Conservation (phyloP, 768 basidiomycete species). For the Rhizopogon vesiculosus region DNA sequence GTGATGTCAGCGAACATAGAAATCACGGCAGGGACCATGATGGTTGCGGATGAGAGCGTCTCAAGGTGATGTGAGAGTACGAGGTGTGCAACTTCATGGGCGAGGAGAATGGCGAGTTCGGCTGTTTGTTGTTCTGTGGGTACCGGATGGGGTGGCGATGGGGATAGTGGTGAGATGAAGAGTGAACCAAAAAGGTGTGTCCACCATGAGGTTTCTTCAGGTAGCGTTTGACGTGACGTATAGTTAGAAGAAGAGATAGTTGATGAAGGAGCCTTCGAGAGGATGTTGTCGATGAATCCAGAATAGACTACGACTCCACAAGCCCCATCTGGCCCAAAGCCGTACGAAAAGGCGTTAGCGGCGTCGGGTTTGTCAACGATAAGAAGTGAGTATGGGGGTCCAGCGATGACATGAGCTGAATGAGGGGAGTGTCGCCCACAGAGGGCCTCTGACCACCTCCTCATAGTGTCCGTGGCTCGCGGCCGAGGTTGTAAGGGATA, state of each 20-base stretch:
- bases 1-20: slow-evolving; percentile 74
- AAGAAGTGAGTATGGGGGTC: slow-evolving; percentile 87
- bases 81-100: slow-evolving; percentile 93
- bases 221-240: slow-evolving; percentile 8
- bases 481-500: slow-evolving; percentile 84
- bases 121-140: slow-evolving; percentile 82
- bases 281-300: slow-evolving; percentile 86
- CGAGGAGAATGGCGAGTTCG: slow-evolving; percentile 84
- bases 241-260: slow-evolving; percentile 27
- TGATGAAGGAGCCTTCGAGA: slow-evolving; percentile 36
- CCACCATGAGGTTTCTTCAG: slow-evolving; percentile 37
- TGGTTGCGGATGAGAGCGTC: slow-evolving; percentile 78
- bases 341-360: slow-evolving; percentile 92
- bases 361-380: slow-evolving; percentile 83
- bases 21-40: slow-evolving; percentile 76
- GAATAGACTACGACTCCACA: slow-evolving; percentile 95
- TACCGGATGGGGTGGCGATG: slow-evolving; percentile 34
- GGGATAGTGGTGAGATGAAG: slow-evolving; percentile 25
- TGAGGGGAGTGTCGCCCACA: slow-evolving; percentile 38
- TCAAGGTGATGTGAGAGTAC: slow-evolving; percentile 89
- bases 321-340: slow-evolving; percentile 87
- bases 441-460: slow-evolving; percentile 46
- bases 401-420: slow-evolving; percentile 56
- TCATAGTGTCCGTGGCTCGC: slow-evolving; percentile 68
- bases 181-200: slow-evolving; percentile 44